Percentiles rank a stretch among this genome's conserved stretches.
Conservation (phyloP, 768 basidiomycete genomes). For the Thelephora ganbajun region DNA sequence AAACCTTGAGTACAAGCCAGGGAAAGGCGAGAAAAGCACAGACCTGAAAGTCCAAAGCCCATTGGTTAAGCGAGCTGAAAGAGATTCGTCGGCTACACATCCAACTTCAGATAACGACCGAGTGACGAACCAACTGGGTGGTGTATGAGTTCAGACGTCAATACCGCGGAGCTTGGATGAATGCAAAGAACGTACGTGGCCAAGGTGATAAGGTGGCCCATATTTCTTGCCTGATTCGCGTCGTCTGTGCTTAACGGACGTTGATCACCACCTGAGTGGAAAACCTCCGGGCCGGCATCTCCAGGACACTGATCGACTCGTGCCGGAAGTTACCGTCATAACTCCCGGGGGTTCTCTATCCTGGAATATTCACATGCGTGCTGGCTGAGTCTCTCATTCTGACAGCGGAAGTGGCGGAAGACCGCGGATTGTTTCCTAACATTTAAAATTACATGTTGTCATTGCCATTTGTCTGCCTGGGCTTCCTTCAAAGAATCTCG, state of each 20-base stretch:
- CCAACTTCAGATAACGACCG: background rate
- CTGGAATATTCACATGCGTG: too few species aligned
- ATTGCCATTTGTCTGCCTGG: constrained; percentile 13
- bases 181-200: constrained; percentile 51
- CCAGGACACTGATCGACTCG: too few species aligned
- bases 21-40: constrained; percentile 4
- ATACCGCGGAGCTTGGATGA: background rate
- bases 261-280: too few species aligned
- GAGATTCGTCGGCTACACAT: background rate
- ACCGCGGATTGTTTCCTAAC: too few species aligned
- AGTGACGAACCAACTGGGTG: background rate
- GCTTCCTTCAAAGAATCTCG: constrained; percentile 38
- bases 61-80: constrained; percentile 83
- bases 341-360: too few species aligned
- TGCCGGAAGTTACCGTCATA: too few species aligned
- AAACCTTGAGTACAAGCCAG: background rate
- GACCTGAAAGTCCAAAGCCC: constrained; percentile 92
- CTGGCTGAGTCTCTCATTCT: too few species aligned
- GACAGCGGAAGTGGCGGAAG: too few species aligned
- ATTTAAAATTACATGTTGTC: too few species aligned
- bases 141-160: constrained; percentile 1
- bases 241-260: too few species aligned
- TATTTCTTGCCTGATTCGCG: constrained; percentile 13
- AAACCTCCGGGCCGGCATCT: too few species aligned
- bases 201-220: constrained; percentile 81